Evolutionary conservation across 2,329 filamentous ascomycete species (phyloP).

Genomic region (Teratosphaeria nubilosa): DNA sequence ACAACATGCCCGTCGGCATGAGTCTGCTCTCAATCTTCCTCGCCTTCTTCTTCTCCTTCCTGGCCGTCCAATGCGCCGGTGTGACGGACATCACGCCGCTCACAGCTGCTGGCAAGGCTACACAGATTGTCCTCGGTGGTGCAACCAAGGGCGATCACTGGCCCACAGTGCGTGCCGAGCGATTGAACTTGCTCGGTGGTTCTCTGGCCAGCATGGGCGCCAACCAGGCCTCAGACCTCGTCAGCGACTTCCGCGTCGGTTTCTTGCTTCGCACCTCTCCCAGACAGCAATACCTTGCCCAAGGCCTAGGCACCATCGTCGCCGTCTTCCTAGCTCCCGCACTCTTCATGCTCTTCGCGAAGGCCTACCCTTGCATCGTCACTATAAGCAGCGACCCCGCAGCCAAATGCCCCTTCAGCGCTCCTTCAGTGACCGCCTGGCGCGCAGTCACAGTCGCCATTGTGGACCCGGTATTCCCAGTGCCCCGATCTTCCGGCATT

Average conservation of each 20-base stretch:
- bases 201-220: constrained; percentile 28
- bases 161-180: constrained; percentile 53
- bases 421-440: constrained; percentile 57
- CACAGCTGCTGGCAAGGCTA: constrained; percentile 55
- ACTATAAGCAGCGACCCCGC: constrained; percentile 33
- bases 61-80: constrained; percentile 47
- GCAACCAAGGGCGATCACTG: constrained; percentile 45
- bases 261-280: constrained; percentile 55
- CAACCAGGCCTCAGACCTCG: constrained; percentile 39
- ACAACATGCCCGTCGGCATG: constrained; percentile 45
- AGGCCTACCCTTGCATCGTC: constrained; percentile 59
- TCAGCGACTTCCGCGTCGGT: constrained; percentile 54
- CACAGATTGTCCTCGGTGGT: constrained; percentile 55
- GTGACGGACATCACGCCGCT: constrained; percentile 48
- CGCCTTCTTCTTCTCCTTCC: constrained; percentile 48
- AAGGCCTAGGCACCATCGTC: constrained; percentile 51
- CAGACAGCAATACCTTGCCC: constrained; percentile 54
- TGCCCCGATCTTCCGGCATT: constrained; percentile 46
- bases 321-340: constrained; percentile 58
- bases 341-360: constrained; percentile 57
- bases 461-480: constrained; percentile 46
- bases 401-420: constrained; percentile 47
- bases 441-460: constrained; percentile 54
- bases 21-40: constrained; percentile 46
- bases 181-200: constrained; percentile 42